A percentile compares a stretch with the other conserved stretches of the same genome.
These are phyloP conservation scores for Ammopiptanthus mongolicus DNA, from an alignment of 306 rosid genomes.

Conservation along the genomic window DNA sequence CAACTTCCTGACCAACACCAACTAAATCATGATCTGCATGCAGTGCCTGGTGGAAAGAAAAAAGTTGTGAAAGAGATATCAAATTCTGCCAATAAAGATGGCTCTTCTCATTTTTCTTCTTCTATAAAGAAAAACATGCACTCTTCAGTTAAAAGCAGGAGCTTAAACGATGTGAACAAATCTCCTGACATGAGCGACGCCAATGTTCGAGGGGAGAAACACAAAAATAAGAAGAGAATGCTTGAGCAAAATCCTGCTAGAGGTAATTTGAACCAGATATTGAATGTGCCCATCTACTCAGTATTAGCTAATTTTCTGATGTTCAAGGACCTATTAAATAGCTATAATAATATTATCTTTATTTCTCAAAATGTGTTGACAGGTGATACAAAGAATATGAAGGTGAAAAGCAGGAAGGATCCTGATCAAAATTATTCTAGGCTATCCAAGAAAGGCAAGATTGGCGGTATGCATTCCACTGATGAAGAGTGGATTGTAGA, in stretches of 20 bases:
- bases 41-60: slow-evolving; percentile 55
- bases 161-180: slow-evolving; percentile 61
- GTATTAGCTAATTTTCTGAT: slow-evolving; percentile 16
- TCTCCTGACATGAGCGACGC: slow-evolving; percentile 52
- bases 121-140: slow-evolving; percentile 44
- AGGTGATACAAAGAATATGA: slow-evolving; percentile 64
- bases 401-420: slow-evolving; percentile 63
- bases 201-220: slow-evolving; percentile 51
- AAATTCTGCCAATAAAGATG: slow-evolving; percentile 36
- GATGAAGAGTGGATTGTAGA: slow-evolving; percentile 61
- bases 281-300: slow-evolving; percentile 19
- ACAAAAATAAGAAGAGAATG: slow-evolving; percentile 56
- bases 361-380: slow-evolving; percentile 34
- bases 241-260: slow-evolving; percentile 44
- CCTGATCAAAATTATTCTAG: slow-evolving; percentile 60
- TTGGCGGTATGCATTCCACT: slow-evolving; percentile 37
- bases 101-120: slow-evolving; percentile 39
- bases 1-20: slow-evolving; percentile 49
- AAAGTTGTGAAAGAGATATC: slow-evolving; percentile 38
- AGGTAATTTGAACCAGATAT: slow-evolving; percentile 47
- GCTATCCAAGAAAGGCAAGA: slow-evolving; percentile 67
- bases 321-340: slow-evolving; percentile 14
- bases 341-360: slow-evolving; percentile 5
- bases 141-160: slow-evolving; percentile 52
- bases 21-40: slow-evolving; percentile 41